Evolutionary conservation across 108 stramenopile species (phyloP), one percentile per base, ranked within the genome.

Genomic region (Nitzschia sp.): DNA sequence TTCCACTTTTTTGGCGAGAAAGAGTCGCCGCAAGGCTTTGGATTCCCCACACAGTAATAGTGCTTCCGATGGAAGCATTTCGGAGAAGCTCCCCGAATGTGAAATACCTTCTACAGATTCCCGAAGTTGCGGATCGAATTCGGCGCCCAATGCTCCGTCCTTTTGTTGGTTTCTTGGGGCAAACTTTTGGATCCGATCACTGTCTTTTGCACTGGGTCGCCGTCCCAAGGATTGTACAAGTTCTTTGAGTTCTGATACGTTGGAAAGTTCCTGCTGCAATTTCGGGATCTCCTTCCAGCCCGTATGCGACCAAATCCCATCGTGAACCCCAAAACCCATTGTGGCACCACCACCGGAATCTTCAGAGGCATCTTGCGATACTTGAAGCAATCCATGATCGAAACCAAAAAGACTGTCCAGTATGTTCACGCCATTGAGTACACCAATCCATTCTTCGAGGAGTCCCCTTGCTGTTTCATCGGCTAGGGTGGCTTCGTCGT

Each of bases 41-140:
- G 67, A 60, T 23, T 79, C 84, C 23, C 70, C 67, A 15, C 57
- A n/a, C 13, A 90, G 75, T 16, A 87, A 62, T 2, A 85, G 64
- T 2, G 89, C 86, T 69, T 90, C 89, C n/a, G 84, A 87, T 0
- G 86, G 89, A 3, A 90, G 80, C 89, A 90, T 84, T 53, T 78
- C 78, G 1, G 86, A 71, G n/a, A 85, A 77, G 45, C 78, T 90
- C 1, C 69, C 71, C 8, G 86, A 85, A 35, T 46, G 60, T 21
- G 84, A 85, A 25, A 85, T 47, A 3, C 89, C 86, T 26, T 67
- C 68, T 9, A 90, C 80, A 9, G 82, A 86, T 53, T 83, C 72
- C 19, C 74, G 69, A n/a, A 72, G 30, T 27, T 15, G 31, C 6
- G 75, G 73, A 71, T 90, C 85, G 25, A 81, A 63, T 58, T 87